Conservation (phyloP, 2,329 filamentous ascomycete genomes). For the Pseudogymnoascus sp. region DNA sequence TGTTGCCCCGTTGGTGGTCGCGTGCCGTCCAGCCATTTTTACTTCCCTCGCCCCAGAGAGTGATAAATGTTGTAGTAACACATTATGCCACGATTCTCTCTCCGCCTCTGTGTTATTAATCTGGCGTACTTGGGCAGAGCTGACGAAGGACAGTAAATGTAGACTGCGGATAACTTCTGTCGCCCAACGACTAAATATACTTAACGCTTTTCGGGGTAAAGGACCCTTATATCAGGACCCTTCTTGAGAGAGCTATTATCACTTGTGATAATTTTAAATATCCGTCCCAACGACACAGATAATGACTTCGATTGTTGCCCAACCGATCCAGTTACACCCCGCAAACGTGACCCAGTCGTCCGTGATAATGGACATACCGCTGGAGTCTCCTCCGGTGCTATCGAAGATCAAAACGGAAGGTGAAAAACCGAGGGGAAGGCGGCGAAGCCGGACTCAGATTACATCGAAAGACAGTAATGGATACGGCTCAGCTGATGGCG, state of each 20-base stretch:
- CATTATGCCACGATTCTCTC: background rate
- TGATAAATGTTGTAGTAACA: background rate
- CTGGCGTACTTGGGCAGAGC: background rate
- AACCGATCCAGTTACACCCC: background rate
- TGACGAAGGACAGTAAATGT: background rate
- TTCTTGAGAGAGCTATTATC: background rate
- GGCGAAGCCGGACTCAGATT: conserved; percentile 23
- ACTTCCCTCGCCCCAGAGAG: background rate
- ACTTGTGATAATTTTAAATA: background rate
- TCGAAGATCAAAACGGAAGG: conserved; percentile 19
- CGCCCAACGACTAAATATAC: background rate
- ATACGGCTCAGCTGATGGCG: conserved; percentile 21
- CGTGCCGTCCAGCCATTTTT: background rate
- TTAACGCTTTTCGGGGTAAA: background rate
- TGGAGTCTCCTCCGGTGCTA: conserved; percentile 18
- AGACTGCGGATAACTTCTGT: background rate
- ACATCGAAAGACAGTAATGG: conserved; percentile 20
- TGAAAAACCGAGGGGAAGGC: conserved; percentile 27
- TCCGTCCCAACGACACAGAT: background rate
- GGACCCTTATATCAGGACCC: background rate
- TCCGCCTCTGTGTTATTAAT: background rate
- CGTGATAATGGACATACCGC: background rate
- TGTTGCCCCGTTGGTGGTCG: background rate
- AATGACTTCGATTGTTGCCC: conserved; percentile 5
- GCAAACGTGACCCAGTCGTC: background rate